phyloP scores from a whole-genome alignment of 805 yeast species.

The Jamesozyma rosinii region DNA sequence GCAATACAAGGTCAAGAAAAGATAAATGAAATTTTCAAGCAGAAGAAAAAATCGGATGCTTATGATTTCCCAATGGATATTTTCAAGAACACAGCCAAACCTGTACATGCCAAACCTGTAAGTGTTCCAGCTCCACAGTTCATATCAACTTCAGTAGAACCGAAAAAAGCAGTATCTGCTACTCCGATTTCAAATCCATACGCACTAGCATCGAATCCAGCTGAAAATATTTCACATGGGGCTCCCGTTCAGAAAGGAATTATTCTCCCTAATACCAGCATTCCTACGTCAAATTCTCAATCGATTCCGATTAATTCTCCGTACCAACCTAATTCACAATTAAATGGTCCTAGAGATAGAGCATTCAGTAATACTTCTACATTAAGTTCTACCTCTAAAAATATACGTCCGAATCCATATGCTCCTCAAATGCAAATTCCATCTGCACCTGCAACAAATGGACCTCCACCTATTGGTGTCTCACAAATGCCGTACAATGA shows the following conservation, averaged over 20 bases:
- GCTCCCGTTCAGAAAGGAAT: conserved; percentile 6
- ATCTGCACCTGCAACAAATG: not conserved
- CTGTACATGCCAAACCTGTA: conserved; percentile 34
- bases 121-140: conserved; percentile 14
- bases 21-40: conserved; percentile 32
- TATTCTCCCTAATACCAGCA: conserved; percentile 7
- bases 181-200: conserved; percentile 9
- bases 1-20: conserved; percentile 13
- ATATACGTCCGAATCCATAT: conserved; percentile 2
- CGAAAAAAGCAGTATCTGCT: not conserved
- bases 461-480: not conserved
- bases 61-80: conserved; percentile 63
- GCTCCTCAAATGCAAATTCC: conserved; percentile 2
- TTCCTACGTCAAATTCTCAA: conserved; percentile 5
- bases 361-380: not conserved
- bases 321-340: not conserved
- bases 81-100: conserved; percentile 32
- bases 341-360: not conserved
- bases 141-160: conserved; percentile 5
- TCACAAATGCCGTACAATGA: not conserved
- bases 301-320: not conserved
- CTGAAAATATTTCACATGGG: not conserved
- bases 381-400: not conserved
- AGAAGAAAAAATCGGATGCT: conserved; percentile 61
- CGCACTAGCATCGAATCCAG: conserved; percentile 7